These are phyloP conservation scores for Mycena metata DNA, from an alignment of 768 basidiomycete species.

Conservation along the genomic window DNA sequence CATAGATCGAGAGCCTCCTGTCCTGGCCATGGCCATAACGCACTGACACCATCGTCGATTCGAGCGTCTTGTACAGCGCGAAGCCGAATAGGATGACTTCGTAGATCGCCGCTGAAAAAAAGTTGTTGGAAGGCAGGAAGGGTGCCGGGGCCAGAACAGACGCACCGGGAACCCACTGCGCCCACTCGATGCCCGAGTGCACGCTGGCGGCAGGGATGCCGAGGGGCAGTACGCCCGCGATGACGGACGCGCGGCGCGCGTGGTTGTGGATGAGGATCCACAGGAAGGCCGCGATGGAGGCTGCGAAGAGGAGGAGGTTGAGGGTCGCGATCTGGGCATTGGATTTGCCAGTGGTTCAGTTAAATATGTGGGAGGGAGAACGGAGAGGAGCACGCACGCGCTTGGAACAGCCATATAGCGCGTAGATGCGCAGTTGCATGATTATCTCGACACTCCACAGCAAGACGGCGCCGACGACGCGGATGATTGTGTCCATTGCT, in stretches of 20 bases:
- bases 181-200: constrained; percentile 59
- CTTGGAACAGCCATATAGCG: constrained; percentile 56
- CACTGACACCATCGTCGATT: constrained; percentile 43
- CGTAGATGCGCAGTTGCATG: constrained; percentile 63
- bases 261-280: constrained; percentile 58
- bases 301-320: constrained; percentile 55
- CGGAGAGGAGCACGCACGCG: constrained; percentile 42
- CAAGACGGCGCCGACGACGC: constrained; percentile 58
- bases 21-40: too few relatives aligned
- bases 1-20: constrained; percentile 48
- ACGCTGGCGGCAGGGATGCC: constrained; percentile 57
- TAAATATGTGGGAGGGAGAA: neutral
- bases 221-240: constrained; percentile 53
- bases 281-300: constrained; percentile 57
- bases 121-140: neutral
- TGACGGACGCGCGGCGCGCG: constrained; percentile 50
- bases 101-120: constrained; percentile 41
- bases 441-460: constrained; percentile 65
- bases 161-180: constrained; percentile 60
- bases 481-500: constrained; percentile 58
- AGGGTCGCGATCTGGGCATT: constrained; percentile 51
- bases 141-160: constrained; percentile 31
- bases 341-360: neutral
- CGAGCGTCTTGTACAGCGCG: constrained; percentile 52
- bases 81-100: constrained; percentile 59